Conservation (phyloP, 805 yeast genomes). For the Nakazawaea laoshanensis region DNA sequence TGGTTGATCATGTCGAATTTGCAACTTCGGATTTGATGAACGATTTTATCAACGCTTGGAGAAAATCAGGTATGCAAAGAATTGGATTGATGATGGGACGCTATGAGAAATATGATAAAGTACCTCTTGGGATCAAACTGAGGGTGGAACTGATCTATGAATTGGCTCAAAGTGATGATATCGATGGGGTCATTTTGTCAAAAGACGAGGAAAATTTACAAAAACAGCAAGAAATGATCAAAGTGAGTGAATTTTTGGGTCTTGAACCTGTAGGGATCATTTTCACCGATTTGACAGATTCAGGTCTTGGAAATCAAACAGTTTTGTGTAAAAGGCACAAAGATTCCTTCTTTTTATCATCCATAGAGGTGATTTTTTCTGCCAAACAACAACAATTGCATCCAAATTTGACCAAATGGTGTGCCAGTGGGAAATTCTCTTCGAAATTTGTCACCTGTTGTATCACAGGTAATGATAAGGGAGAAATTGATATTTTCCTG, state of each 20-base stretch:
- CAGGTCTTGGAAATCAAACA: constrained; percentile 80
- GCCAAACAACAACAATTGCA: constrained; percentile 64
- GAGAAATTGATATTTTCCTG: constrained; percentile 84
- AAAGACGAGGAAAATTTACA: constrained; percentile 19
- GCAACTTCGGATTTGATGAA: constrained; percentile 67
- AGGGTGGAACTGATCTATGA: constrained; percentile 91
- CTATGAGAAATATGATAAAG: constrained; percentile 69
- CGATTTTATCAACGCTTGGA: constrained; percentile 86
- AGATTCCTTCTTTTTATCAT: constrained; percentile 81
- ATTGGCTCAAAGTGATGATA: constrained; percentile 80
- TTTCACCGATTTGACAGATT: constrained; percentile 84
- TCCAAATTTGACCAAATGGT: constrained; percentile 58
- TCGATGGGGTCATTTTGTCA: constrained; percentile 68
- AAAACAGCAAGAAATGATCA: constrained; percentile 39
- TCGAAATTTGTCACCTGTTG: constrained; percentile 93
- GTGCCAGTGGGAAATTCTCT: constrained; percentile 58
- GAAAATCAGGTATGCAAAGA: constrained; percentile 80
- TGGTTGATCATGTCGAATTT: constrained; percentile 97
- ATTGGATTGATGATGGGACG: constrained; percentile 79
- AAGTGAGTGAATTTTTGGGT: constrained; percentile 53
- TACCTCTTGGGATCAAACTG: constrained; percentile 90
- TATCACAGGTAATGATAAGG: constrained; percentile 77
- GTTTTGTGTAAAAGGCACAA: constrained; percentile 91
- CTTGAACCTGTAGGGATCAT: constrained; percentile 70
- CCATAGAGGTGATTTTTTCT: constrained; percentile 81